Conservation (phyloP, 148 eudicot genomes). For the Vaccinium darrowii region DNA sequence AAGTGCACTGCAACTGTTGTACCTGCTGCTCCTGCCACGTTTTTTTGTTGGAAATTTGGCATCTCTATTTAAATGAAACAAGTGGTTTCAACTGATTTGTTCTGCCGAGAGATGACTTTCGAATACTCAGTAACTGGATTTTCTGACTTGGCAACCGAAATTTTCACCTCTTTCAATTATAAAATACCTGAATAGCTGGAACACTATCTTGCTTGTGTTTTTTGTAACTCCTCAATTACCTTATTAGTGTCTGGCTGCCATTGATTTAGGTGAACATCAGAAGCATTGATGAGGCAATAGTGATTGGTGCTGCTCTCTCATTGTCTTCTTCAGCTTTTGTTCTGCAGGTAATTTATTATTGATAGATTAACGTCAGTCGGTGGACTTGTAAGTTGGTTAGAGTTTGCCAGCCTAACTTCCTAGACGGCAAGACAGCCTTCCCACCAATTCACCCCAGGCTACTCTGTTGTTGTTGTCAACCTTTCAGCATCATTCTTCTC, state of each 20-base stretch:
- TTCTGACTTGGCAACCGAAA: background rate
- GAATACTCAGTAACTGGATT: background rate
- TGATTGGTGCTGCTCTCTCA: slow-evolving; percentile 96
- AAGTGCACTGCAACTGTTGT: background rate
- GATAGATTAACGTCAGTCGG: background rate
- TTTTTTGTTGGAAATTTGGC: background rate
- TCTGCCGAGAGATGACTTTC: background rate
- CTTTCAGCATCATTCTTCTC: background rate
- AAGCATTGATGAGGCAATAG: slow-evolving; percentile 91
- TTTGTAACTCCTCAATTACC: background rate
- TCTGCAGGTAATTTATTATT: slow-evolving; percentile 63
- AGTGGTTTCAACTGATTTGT: background rate
- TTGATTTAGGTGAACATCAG: slow-evolving; percentile 83
- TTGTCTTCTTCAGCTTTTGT: slow-evolving; percentile 98
- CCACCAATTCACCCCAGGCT: background rate
- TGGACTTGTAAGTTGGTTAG: slow-evolving; percentile 2
- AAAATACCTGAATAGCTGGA: background rate
- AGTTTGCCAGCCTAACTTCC: background rate
- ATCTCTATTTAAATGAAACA: background rate
- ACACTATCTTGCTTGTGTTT: slow-evolving; percentile 4
- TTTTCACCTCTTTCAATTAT: background rate
- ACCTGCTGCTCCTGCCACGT: background rate
- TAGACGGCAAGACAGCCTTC: background rate
- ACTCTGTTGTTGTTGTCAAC: background rate
- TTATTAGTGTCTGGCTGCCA: background rate